A percentile compares a stretch with the other conserved stretches of the same genome.
These are phyloP conservation scores for Hanseniaspora taiwanica DNA, from an alignment of 805 yeast species.

Conservation along the genomic window DNA sequence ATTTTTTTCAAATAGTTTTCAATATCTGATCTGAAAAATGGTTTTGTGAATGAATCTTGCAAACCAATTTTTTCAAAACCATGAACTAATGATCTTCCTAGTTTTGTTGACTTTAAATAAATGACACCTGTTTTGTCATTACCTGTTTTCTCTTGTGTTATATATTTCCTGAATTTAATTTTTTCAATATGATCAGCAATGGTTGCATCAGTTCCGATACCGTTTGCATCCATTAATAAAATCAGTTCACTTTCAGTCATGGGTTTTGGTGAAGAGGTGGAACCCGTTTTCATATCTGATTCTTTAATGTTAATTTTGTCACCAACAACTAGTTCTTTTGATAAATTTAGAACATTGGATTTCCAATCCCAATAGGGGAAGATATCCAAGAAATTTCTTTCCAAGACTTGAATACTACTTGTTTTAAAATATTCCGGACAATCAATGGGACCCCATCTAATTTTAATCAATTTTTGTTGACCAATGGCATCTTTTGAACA, in stretches of 20 bases:
- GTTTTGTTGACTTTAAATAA: conserved; percentile 57
- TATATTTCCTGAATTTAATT: conserved; percentile 54
- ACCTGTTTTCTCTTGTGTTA: conserved; percentile 31
- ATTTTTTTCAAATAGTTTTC: conserved; percentile 57
- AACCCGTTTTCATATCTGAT: conserved; percentile 56
- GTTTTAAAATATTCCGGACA: conserved; percentile 51
- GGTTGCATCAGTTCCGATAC: conserved; percentile 98
- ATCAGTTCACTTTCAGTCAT: conserved; percentile 89
- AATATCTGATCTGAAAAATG: conserved; percentile 66
- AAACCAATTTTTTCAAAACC: conserved; percentile 75
- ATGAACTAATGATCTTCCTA: conserved; percentile 79
- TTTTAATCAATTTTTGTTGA: conserved; percentile 40
- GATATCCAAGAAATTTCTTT: conserved; percentile 67
- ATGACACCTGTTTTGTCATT: conserved; percentile 17
- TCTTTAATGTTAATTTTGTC: conserved; percentile 43
- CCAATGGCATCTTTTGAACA: conserved; percentile 90
- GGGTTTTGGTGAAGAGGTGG: conserved; percentile 67
- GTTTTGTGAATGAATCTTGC: conserved; percentile 71
- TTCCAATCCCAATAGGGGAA: conserved; percentile 75
- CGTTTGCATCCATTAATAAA: conserved; percentile 89
- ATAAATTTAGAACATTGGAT: conserved; percentile 21
- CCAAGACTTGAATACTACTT: conserved; percentile 61
- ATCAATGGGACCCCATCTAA: conserved; percentile 48
- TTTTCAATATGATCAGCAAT: conserved; percentile 95
- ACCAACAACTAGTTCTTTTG: conserved; percentile 51